Base-by-base conservation (phyloP, 495 filamentous ascomycete genomes). In the Usnea hakonensis region DNA sequence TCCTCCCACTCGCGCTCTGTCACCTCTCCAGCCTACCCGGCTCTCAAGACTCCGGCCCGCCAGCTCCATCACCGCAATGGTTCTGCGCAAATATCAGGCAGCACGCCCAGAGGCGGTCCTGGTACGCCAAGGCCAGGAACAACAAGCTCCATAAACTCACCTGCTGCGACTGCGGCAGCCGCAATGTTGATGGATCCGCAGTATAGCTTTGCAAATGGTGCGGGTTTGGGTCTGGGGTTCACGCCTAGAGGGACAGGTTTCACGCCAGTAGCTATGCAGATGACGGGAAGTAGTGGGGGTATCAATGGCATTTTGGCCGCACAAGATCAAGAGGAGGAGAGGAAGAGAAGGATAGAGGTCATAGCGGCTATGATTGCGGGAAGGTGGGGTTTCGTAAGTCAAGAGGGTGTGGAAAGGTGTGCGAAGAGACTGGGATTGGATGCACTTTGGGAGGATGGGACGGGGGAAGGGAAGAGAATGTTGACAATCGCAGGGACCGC, bases 371-470 rank as follows among this genome's bases (percentile, higher is more conserved):
- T 74, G 40, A 60, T 82, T 11, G 65, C 58, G n/a, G 70, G 71
- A 21, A 68, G 72, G 16, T 78, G 78, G 14, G 78, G 78, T 55
- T 77, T 76, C 23, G 89, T 98, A 37, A 89, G 90, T 56, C 84
- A 91, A 57, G 87, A 91, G 48, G 90, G 90, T 0, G 78, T 97
- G 44, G 90, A 93, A 73, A 80, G 90, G 46, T 67, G 95, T 38
- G 88, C 85, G 8, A 80, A 83, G 65, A 78, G 87, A 28, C 81
- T 88, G 60, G 90, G 85, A 23, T 81, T 97, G 36, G 90, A 94
- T 58, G 84, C 80, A 54, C 75, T 90, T 36, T 88, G 87, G 83
- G 87, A 90, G 65, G 79, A 82, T 19, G 74, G 77, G 7, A 77
- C 77, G 58, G 72, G 72, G 43, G 75, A 72, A 8, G 74, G 72